These are phyloP conservation scores for Carpediemonas membranifera DNA, from an alignment of 78 protist genomes.

Conservation along the genomic window DNA sequence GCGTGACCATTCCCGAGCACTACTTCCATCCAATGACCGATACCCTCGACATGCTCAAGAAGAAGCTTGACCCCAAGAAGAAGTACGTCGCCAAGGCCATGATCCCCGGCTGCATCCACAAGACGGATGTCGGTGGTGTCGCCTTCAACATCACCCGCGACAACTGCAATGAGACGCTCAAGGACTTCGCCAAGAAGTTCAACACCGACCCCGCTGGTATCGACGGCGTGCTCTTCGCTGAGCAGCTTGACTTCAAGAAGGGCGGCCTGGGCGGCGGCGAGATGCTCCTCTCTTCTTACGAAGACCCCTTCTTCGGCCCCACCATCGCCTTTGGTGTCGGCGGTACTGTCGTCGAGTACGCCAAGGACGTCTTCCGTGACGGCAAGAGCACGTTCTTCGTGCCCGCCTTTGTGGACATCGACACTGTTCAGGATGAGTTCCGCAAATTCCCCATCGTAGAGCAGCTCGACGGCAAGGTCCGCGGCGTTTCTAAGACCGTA, in stretches of 20 bases:
- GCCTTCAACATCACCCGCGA: constrained; percentile 4
- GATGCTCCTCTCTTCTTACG: not conserved
- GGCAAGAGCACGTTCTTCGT: not conserved
- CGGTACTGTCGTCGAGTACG: constrained; percentile 20
- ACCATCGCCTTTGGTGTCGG: constrained; percentile 19
- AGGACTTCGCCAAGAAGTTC: not conserved
- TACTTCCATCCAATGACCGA: not conserved
- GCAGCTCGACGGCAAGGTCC: not conserved
- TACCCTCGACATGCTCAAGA: too few species aligned
- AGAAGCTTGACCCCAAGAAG: not conserved
- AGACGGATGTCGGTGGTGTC: constrained; percentile 22
- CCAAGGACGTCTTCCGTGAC: constrained; percentile 2
- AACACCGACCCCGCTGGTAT: not conserved
- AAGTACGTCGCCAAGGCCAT: constrained; percentile 12
- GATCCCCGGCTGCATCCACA: constrained; percentile 4
- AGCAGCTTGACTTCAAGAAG: constrained; percentile 3
- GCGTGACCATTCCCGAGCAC: not conserved
- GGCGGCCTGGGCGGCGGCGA: constrained; percentile 12
- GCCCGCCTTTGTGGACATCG: constrained; percentile 17
- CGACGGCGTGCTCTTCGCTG: constrained; percentile 11
- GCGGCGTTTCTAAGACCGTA: not conserved
- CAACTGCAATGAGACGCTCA: not conserved
- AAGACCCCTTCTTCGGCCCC: constrained; percentile 24
- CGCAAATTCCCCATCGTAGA: not conserved
- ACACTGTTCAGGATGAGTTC: not conserved